Conservation (phyloP, 2,329 filamentous ascomycete genomes). For the Fusarium anthophilum region DNA sequence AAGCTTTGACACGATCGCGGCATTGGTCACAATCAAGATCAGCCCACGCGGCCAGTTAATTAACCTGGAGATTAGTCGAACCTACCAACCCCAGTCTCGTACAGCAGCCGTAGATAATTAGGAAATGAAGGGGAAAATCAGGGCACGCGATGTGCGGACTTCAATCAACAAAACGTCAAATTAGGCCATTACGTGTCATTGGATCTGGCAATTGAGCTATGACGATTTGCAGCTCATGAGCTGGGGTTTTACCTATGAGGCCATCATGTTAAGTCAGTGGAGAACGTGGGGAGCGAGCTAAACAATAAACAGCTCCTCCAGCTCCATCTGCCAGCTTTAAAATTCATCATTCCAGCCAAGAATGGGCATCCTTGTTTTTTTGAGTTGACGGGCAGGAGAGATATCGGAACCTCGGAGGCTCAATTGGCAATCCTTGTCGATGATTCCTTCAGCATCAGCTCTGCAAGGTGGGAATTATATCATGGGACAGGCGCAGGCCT, state of each 20-base stretch:
- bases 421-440: slow-evolving; percentile 14
- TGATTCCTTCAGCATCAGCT: slow-evolving; percentile 3
- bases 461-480: slow-evolving; percentile 11
- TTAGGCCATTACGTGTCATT: slow-evolving; percentile 34
- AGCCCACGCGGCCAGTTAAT: slow-evolving; percentile 12
- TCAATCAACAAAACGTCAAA: slow-evolving; percentile 14
- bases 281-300: slow-evolving; percentile 24
- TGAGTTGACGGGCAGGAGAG: background rate
- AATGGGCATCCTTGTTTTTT: slow-evolving; percentile 30
- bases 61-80: slow-evolving; percentile 1
- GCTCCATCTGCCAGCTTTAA: slow-evolving; percentile 9
- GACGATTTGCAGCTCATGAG: slow-evolving; percentile 24
- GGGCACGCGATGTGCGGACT: slow-evolving; percentile 4
- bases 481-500: slow-evolving; percentile 14
- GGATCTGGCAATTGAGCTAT: slow-evolving; percentile 5
- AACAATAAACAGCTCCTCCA: background rate
- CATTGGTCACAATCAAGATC: slow-evolving; percentile 31
- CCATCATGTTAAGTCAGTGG: slow-evolving; percentile 33
- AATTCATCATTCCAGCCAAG: slow-evolving; percentile 37
- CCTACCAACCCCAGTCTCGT: background rate
- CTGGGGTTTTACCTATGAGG: slow-evolving; percentile 17
- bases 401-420: slow-evolving; percentile 11
- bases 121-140: slow-evolving; percentile 16
- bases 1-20: slow-evolving; percentile 29
- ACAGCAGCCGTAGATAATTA: background rate